phyloP scores from a whole-genome alignment of 805 yeast genomes.

The Saturnispora silvae region DNA sequence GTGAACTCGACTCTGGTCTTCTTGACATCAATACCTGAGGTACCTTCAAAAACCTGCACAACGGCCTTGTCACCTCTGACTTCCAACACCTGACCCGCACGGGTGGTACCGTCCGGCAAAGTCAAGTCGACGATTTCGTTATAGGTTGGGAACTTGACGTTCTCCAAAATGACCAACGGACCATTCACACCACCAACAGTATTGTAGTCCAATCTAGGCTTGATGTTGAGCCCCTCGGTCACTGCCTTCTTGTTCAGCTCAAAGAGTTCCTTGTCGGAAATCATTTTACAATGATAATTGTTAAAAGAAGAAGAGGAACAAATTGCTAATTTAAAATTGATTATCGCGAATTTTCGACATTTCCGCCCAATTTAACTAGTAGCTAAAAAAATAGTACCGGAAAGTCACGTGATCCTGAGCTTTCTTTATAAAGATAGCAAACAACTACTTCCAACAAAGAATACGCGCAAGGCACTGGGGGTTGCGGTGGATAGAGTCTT shows the following conservation, averaged over 20 bases:
- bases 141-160: conserved; percentile 80
- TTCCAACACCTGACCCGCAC: conserved; percentile 98
- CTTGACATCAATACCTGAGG: conserved; percentile 97
- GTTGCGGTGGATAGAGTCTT: too few species aligned
- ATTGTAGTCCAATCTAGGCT: conserved; percentile 87
- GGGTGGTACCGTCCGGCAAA: conserved; percentile 84
- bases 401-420: too few species aligned
- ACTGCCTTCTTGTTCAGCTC: conserved; percentile 89
- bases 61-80: conserved; percentile 95
- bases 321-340: too few species aligned
- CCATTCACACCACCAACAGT: conserved; percentile 99
- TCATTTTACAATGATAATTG: too few species aligned
- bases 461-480: too few species aligned
- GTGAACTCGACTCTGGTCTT: conserved; percentile 96
- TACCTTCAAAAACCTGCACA: conserved; percentile 98
- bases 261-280: conserved; percentile 33
- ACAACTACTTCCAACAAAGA: too few species aligned
- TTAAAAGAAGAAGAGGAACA: too few species aligned
- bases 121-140: conserved; percentile 96
- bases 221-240: conserved; percentile 80
- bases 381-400: too few species aligned
- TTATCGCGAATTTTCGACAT: too few species aligned
- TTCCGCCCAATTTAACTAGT: too few species aligned
- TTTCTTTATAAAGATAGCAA: too few species aligned
- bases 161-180: conserved; percentile 85